These are phyloP conservation scores for Passalora sequoiae DNA, from an alignment of 2,329 filamentous ascomycete species.

Conservation along the genomic window DNA sequence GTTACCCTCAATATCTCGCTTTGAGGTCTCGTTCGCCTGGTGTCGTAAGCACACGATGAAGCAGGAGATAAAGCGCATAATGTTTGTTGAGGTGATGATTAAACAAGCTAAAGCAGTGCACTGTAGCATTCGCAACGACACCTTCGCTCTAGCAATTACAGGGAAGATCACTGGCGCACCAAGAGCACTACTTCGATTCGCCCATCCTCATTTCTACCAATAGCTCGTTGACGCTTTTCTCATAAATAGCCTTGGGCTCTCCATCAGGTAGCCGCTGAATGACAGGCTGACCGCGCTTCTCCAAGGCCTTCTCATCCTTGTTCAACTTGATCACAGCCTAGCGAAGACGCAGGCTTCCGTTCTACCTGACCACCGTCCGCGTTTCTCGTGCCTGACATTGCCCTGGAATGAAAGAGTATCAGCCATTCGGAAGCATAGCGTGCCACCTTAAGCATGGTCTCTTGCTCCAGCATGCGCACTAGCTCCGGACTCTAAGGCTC, in stretches of 20 bases:
- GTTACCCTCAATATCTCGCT: no score
- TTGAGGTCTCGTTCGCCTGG: no score
- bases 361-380: constrained; percentile 22
- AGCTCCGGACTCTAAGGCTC: constrained; percentile 22
- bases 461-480: constrained; percentile 30
- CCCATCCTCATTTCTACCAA: constrained; percentile 25
- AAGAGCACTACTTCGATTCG: background rate
- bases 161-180: no score
- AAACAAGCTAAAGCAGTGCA: no score
- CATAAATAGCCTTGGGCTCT: constrained; percentile 1
- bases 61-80: no score
- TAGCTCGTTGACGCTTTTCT: constrained; percentile 30
- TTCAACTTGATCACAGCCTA: constrained; percentile 19
- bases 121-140: no score
- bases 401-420: no score
- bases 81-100: no score
- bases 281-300: constrained; percentile 11
- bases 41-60: no score
- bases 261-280: constrained; percentile 19
- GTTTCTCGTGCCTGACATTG: constrained; percentile 14
- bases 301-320: background rate
- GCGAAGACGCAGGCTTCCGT: constrained; percentile 22
- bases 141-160: no score
- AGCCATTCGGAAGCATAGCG: no score
- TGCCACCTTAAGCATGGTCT: constrained; percentile 23